Base-by-base conservation (phyloP, 441 rosid species). In the Gossypium davidsonii region DNA sequence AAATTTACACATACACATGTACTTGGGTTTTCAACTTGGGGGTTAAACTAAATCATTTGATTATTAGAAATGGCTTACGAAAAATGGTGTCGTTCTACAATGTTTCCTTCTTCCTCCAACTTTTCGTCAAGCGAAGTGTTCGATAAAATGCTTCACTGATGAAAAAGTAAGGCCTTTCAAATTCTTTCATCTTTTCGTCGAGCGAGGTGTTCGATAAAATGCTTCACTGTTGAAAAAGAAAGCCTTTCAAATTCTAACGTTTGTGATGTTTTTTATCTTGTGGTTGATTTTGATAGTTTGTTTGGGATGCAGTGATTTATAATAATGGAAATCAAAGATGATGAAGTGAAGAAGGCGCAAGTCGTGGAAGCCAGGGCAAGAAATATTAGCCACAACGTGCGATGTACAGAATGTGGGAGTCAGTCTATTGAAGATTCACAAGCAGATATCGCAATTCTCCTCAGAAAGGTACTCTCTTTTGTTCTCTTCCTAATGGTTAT, bases 381-480 rank as follows among this genome's bases (percentile, higher is more conserved):
- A 81, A 95, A 87, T 77, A 92, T 90, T 21, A 94, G 93, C 83
- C 99, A 87, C 79, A 95, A 90, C 48, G 98, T 95, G 39, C 88
- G 98, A 2, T 95, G 98, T 84, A 92, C 95, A 0, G 98, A 95
- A 80, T 93, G 99, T 75, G 98, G 99, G 31, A 92, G 96, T 80
- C 98, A 91, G 81, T 92, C 97, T 53, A 95, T 95, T 76, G 99
- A 95, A 87, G 99, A 95, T 79, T 93, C 99, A 18, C 98, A 95
- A 78, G 99, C 98, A 23, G 98, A 95, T 85, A 67, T 95, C 1
- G 99, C 97, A 44, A 83, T 95, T 78, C 96, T 92, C 79, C 93
- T 89, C 64, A 86, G 96, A 72, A 88, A 88, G 97, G 97, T 89
- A 57, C 1, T 37, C 9, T 62, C 11, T 46, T 70, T 25, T 12